Percentiles rank a stretch among this genome's conserved stretches.
Evolutionary conservation across 2,329 filamentous ascomycete genomes (phyloP).

Genomic region (Anisogramma anomala): DNA sequence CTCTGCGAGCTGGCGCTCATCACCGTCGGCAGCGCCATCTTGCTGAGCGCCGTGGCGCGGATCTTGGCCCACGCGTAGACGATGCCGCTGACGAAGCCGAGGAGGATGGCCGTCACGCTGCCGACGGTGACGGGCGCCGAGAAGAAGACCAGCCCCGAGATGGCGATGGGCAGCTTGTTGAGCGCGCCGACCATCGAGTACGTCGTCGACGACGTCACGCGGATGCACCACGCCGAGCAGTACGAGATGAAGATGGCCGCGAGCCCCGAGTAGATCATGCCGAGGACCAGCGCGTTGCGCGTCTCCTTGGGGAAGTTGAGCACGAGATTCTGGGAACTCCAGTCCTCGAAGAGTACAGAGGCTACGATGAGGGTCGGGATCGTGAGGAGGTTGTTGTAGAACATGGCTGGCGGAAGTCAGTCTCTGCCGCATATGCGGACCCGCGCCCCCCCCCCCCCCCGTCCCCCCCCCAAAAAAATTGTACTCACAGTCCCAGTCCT

Average conservation of each 20-base stretch:
- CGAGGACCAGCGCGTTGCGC: conserved; percentile 67
- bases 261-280: conserved; percentile 90
- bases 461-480: no score
- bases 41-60: conserved; percentile 57
- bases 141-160: conserved; percentile 92
- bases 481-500: conserved; percentile 98
- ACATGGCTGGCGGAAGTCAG: conserved; percentile 61
- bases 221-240: conserved; percentile 97
- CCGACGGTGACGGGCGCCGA: conserved; percentile 85
- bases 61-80: conserved; percentile 84
- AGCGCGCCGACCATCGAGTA: conserved; percentile 98
- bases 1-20: conserved; percentile 89
- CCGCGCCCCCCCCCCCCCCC: no score
- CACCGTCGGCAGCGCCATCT: conserved; percentile 57
- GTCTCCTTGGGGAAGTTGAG: conserved; percentile 80
- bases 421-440: conserved; percentile 26
- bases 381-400: conserved; percentile 97
- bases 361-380: conserved; percentile 80
- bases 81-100: conserved; percentile 86
- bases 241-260: conserved; percentile 98
- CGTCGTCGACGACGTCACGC: conserved; percentile 91
- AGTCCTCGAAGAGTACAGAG: conserved; percentile 80
- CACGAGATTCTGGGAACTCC: conserved; percentile 72
- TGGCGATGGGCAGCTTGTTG: conserved; percentile 93
- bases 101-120: conserved; percentile 78